Evolutionary conservation across 2,329 filamentous ascomycete genomes (phyloP).

Genomic region (Monosporascus sp.): DNA sequence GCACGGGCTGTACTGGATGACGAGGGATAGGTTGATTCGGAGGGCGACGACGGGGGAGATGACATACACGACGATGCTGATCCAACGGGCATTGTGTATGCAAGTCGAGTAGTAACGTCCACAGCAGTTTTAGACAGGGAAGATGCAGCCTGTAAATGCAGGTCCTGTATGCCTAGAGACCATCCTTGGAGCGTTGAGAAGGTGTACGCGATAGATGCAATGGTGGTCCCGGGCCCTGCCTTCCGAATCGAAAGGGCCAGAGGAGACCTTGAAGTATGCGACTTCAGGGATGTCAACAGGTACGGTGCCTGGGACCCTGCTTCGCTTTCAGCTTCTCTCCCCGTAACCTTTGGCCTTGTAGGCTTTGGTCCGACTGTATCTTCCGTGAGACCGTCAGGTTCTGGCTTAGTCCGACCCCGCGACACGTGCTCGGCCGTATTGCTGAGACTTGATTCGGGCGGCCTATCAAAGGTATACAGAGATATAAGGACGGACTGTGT

Average conservation of each 20-base stretch:
- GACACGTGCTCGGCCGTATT: no score
- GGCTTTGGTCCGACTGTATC: no score
- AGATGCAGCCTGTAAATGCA: conserved; percentile 51
- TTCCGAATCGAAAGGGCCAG: conserved; percentile 78
- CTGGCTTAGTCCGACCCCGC: no score
- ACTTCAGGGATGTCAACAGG: conserved; percentile 72
- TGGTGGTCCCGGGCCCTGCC: conserved; percentile 50
- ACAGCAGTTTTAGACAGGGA: conserved; percentile 20
- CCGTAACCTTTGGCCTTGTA: no score
- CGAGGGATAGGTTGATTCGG: conserved; percentile 3
- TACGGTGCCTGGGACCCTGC: conserved; percentile 36
- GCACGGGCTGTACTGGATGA: conserved; percentile 1
- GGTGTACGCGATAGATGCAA: conserved; percentile 84
- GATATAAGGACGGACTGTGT: conserved; percentile 70
- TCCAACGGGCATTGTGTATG: conserved; percentile 32
- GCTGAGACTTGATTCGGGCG: conserved; percentile 3
- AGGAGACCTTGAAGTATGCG: conserved; percentile 72
- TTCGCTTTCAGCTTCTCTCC: conserved; percentile 3
- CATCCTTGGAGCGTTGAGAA: conserved; percentile 75
- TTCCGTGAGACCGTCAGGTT: no score
- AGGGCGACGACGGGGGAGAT: conserved; percentile 21
- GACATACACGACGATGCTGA: conserved; percentile 9
- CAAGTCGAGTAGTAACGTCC: conserved; percentile 35
- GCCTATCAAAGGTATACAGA: conserved; percentile 60
- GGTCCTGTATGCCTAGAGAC: conserved; percentile 88